These are phyloP conservation scores for Thielaviopsis ethacetica DNA, from an alignment of 2,329 filamentous ascomycete species.

Conservation along the genomic window DNA sequence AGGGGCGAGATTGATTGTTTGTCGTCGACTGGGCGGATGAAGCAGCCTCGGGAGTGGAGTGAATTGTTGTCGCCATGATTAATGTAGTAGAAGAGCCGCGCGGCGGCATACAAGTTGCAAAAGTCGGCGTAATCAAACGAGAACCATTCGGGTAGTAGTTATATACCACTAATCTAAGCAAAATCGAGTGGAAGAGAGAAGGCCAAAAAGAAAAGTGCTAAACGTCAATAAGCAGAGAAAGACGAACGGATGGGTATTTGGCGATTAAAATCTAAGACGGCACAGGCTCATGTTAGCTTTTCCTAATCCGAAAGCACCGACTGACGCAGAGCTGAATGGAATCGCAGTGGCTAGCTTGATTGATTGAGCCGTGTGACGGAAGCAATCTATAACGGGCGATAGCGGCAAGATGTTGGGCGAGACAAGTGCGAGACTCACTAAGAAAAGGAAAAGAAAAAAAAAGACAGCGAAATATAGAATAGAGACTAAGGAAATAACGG, in stretches of 20 bases:
- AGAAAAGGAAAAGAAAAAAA: constrained; percentile 6
- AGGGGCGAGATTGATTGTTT: constrained; percentile 6
- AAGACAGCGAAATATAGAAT: constrained; percentile 1
- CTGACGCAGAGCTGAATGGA: background rate
- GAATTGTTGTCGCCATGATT: constrained; percentile 7
- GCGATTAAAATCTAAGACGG: constrained; percentile 3
- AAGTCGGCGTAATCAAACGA: background rate
- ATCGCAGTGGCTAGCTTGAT: background rate
- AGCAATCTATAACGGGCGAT: background rate
- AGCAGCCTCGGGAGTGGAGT: background rate
- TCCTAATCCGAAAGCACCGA: background rate
- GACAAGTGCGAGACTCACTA: constrained; percentile 2
- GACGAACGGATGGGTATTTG: background rate
- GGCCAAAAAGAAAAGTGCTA: background rate
- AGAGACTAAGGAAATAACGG: background rate
- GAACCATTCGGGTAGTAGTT: constrained; percentile 5
- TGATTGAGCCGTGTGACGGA: background rate
- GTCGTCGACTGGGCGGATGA: background rate
- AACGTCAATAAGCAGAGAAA: background rate
- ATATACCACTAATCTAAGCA: background rate
- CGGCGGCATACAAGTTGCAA: constrained; percentile 5
- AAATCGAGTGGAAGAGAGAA: background rate
- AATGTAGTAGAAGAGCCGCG: constrained; percentile 5
- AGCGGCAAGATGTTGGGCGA: background rate
- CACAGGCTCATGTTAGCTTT: background rate